Percentiles rank a stretch among this genome's conserved stretches.
Conservation (phyloP, 345 rosid genomes). For the Passiflora organensis region DNA sequence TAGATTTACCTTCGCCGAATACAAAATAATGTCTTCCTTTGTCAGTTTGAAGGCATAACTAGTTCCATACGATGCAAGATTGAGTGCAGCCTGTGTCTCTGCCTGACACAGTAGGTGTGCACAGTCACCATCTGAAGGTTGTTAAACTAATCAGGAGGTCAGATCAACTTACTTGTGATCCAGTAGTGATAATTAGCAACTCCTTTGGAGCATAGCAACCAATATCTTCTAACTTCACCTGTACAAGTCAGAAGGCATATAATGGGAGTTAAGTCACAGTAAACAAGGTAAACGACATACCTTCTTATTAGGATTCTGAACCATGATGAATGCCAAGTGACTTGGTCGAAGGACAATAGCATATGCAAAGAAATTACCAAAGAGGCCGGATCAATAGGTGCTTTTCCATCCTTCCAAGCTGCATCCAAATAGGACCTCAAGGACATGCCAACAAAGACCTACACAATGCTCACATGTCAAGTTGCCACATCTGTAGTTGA, state of each 20-base stretch:
- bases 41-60: constrained; percentile 80
- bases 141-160: not conserved
- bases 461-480: constrained; percentile 9
- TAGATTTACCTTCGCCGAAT: constrained; percentile 79
- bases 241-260: constrained; percentile 11
- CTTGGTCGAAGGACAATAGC: not conserved
- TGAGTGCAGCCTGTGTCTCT: constrained; percentile 96
- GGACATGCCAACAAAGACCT: constrained; percentile 98
- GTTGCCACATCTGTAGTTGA: not conserved
- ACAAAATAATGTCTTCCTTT: constrained; percentile 79
- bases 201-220: constrained; percentile 95
- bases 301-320: not conserved
- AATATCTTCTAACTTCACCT: constrained; percentile 94
- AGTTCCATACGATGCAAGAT: constrained; percentile 93
- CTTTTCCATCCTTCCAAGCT: constrained; percentile 99
- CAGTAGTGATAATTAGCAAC: constrained; percentile 89
- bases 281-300: constrained; percentile 9
- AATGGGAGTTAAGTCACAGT: constrained; percentile 2
- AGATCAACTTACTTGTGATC: constrained; percentile 81
- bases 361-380: constrained; percentile 45
- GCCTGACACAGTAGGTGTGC: constrained; percentile 58
- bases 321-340: not conserved
- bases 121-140: constrained; percentile 27
- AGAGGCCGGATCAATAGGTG: constrained; percentile 90
- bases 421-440: constrained; percentile 92